Conservation (phyloP, 129 eudicot species). For the Lactuca sativa region DNA sequence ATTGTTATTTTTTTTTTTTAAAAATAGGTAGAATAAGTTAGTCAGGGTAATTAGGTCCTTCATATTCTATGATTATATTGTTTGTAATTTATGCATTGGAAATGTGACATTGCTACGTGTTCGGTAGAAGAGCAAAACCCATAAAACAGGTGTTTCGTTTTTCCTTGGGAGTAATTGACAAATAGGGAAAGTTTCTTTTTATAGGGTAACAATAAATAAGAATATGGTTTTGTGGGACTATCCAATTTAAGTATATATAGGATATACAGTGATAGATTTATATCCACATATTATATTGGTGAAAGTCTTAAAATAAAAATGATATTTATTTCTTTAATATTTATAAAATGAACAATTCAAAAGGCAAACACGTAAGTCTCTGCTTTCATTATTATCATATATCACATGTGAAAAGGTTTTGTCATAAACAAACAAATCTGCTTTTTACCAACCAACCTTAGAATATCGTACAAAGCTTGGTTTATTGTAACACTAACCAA, state of each 20-base stretch:
- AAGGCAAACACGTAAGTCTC: background rate
- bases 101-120: background rate
- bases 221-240: background rate
- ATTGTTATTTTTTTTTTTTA: background rate
- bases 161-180: background rate
- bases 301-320: background rate
- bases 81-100: too few relatives aligned
- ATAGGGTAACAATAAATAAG: background rate
- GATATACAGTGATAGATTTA: background rate
- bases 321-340: too few relatives aligned
- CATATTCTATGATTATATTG: background rate
- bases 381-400: background rate
- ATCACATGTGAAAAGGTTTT: slow-evolving; percentile 17
- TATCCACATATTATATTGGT: background rate
- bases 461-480: slow-evolving; percentile 1
- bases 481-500: background rate
- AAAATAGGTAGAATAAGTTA: too few relatives aligned
- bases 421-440: background rate
- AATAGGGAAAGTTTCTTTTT: background rate
- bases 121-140: background rate
- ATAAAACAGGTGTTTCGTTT: background rate
- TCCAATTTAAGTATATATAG: background rate
- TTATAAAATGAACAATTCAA: too few relatives aligned
- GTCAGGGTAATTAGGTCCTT: background rate
- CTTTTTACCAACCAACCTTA: slow-evolving; percentile 15